These are phyloP conservation scores for Trypanosoma mega DNA, from an alignment of 208 protist genomes.

Conservation along the genomic window DNA sequence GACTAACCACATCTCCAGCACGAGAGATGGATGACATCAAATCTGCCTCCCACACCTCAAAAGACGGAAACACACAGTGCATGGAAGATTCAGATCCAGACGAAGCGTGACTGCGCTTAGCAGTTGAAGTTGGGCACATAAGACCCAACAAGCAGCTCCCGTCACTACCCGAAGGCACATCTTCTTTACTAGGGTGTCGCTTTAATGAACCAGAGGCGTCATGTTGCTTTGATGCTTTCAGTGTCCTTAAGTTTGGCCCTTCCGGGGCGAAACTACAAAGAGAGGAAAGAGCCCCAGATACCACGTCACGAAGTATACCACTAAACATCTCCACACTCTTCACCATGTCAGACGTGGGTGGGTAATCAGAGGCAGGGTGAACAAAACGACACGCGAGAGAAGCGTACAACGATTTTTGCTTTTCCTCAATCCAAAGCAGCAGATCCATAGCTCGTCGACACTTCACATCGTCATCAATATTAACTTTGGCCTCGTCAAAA, in stretches of 20 bases:
- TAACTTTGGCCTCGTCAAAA: background rate
- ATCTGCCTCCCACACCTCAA: constrained; percentile 24
- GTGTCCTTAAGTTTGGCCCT: background rate
- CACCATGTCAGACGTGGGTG: constrained; percentile 5
- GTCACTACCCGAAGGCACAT: too few species aligned
- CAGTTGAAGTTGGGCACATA: background rate
- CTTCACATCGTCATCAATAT: background rate
- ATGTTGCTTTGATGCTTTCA: too few species aligned
- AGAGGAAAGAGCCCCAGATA: background rate
- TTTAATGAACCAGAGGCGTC: too few species aligned
- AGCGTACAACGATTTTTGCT: background rate
- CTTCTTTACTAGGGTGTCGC: too few species aligned
- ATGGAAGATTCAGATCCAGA: background rate
- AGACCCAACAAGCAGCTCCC: too few species aligned
- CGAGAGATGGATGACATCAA: background rate
- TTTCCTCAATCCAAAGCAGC: constrained; percentile 1
- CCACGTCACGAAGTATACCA: background rate
- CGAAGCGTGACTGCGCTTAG: background rate
- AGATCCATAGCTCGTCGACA: background rate
- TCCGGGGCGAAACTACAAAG: constrained; percentile 1
- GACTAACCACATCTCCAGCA: constrained; percentile 7
- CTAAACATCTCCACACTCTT: background rate
- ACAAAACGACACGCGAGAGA: constrained; percentile 7
- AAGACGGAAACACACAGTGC: constrained; percentile 1
- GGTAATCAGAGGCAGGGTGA: constrained; percentile 9